phyloP scores from a whole-genome alignment of 1,284 basidiomycete species.

The Coniferiporia sulphurascens region DNA sequence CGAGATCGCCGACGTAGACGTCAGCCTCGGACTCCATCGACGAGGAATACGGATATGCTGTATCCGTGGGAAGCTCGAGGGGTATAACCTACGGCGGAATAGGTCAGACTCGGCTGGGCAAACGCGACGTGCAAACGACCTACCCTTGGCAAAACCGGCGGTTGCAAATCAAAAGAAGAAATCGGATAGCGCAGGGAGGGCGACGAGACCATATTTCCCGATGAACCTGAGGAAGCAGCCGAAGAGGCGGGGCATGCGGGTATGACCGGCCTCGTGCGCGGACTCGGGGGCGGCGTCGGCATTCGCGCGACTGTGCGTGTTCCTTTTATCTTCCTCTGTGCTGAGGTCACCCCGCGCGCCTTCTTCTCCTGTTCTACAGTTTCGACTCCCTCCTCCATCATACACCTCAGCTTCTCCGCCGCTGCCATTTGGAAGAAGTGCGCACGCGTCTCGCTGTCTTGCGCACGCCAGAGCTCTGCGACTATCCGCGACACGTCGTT shows the following conservation, averaged over 20 bases:
- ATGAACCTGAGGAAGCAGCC: not conserved
- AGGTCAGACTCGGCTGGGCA: not conserved
- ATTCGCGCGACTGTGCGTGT: not conserved
- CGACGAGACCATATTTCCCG: not conserved
- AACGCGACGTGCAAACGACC: not conserved
- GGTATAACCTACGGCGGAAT: not conserved
- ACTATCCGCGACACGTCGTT: constrained; percentile 7
- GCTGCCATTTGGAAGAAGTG: constrained; percentile 4
- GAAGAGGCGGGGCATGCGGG: not conserved
- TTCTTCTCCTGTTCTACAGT: not conserved
- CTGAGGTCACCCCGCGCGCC: not conserved
- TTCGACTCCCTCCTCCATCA: not conserved
- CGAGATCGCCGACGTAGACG: not conserved
- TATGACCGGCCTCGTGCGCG: not conserved
- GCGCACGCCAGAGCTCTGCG: not conserved
- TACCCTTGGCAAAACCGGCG: not conserved
- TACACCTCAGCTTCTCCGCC: not conserved
- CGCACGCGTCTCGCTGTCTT: not conserved
- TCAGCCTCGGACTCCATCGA: not conserved
- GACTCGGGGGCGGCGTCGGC: not conserved
- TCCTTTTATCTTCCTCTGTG: not conserved
- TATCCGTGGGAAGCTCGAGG: not conserved
- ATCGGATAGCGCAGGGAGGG: not conserved
- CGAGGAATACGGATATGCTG: no score
- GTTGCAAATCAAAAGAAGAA: not conserved